phyloP scores from a whole-genome alignment of 306 rosid species.

The Casuarina cunninghamiana region DNA sequence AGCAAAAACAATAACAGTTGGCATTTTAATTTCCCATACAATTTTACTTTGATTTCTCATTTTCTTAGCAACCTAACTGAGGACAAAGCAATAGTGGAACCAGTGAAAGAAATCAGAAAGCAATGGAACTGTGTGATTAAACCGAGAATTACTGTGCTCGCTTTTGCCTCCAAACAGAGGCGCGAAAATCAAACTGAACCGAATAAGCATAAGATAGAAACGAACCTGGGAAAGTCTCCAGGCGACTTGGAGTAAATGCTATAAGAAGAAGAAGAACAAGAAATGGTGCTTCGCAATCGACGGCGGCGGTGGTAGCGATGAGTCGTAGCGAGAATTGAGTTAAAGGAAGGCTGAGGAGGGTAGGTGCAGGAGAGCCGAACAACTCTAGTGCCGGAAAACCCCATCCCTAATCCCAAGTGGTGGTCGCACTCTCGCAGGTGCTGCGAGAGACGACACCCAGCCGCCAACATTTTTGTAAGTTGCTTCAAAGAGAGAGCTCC shows the following conservation, averaged over 20 bases:
- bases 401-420: constrained; percentile 33
- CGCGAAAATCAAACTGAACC: neutral
- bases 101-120: constrained; percentile 32
- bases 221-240: constrained; percentile 57
- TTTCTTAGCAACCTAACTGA: neutral
- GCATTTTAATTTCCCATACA: too few relatives aligned
- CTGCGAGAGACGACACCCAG: constrained; percentile 48
- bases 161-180: neutral
- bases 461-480: constrained; percentile 19
- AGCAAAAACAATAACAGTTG: too few relatives aligned
- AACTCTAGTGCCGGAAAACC: constrained; percentile 31
- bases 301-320: constrained; percentile 2
- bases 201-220: constrained; percentile 4
- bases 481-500: neutral
- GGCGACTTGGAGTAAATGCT: constrained; percentile 44
- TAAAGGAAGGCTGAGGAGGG: constrained; percentile 31
- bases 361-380: constrained; percentile 37
- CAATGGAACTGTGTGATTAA: neutral
- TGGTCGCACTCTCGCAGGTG: constrained; percentile 58
- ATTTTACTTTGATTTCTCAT: neutral
- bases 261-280: constrained; percentile 25
- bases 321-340: constrained; percentile 1
- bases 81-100: neutral
- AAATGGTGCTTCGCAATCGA: constrained; percentile 9
- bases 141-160: neutral